Evolutionary conservation across 345 rosid genomes (phyloP), one percentile per base, ranked within the genome.

Genomic region (Euphorbia tirucalli): DNA sequence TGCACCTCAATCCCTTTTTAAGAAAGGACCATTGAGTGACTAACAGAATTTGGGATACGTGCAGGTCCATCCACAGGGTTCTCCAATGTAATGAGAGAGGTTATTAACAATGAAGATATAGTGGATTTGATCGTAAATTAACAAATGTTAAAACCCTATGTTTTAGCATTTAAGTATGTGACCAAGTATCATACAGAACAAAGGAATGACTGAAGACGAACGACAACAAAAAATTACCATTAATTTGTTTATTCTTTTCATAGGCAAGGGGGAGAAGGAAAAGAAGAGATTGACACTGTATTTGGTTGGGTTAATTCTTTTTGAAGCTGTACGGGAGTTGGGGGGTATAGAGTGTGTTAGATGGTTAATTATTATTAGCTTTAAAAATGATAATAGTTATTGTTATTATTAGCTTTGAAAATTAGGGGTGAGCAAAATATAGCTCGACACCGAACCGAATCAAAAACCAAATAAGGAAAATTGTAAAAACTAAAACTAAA

Each of bases 61-160:
- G 65, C 78, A 82, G 87, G 70, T 83, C 49, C 68, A 71, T 60
- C 74, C 80, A 52, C 69, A 76, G 55, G 75, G 61, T 11, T 11
- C 21, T 54, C 21, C 68, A 50, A 32, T 4, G 32, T 56, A 64
- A 49, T 13, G 24, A 57, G 54, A 21, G 4, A 22, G 30, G 43
- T 41, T 48, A 25, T 18, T 39, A 56, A 56, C 54, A 25, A 31
- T 32, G 30, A 46, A 31, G 71, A 70, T 19, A 18, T 6, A 6
- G 35, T 4, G 13, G 10, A 19, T 61, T 18, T 19, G 46, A 32
- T 7, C 65, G 1, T 27, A 55, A 18, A 18, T 15, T 28, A 19
- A 59, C 60, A n/a, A 13, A 59, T 11, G 24, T 30, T 49, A 25
- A 0, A 24, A 66, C 18, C 4, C 41, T 49, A 5, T 10, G 7